phyloP scores from a whole-genome alignment of 306 rosid species.

The Echinosophora koreensis region DNA sequence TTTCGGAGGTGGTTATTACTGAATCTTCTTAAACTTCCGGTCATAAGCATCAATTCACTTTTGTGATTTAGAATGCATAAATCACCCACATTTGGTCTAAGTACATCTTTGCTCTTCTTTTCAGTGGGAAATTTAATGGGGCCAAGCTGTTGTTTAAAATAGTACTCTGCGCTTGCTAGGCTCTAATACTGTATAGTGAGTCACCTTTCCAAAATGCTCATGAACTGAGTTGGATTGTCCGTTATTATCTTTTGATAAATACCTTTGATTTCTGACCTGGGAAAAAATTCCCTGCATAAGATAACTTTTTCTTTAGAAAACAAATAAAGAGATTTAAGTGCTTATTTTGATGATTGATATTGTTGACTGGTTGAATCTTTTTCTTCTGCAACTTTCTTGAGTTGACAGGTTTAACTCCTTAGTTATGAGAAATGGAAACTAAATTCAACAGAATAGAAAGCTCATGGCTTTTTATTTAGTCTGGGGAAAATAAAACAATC shows the following conservation, averaged over 20 bases:
- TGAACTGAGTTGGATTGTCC: background rate
- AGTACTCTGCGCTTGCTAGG: background rate
- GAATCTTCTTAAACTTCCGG: background rate
- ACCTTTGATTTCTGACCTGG: background rate
- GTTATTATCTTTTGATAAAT: background rate
- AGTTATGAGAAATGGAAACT: background rate
- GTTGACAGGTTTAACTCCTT: background rate
- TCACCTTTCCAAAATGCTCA: background rate
- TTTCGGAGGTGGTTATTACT: too few species aligned
- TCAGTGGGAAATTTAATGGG: background rate
- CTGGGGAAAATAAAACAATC: background rate
- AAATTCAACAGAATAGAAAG: background rate
- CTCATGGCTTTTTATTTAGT: conserved; percentile 4
- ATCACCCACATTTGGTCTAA: background rate
- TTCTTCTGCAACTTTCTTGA: conserved; percentile 2
- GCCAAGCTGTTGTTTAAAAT: background rate
- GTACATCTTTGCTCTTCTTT: background rate
- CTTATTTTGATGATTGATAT: background rate
- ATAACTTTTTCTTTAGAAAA: background rate
- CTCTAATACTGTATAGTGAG: background rate
- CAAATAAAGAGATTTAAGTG: background rate
- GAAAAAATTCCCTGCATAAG: background rate
- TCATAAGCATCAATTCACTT: background rate
- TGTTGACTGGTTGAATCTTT: background rate
- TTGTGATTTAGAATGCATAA: background rate